Base-by-base conservation (phyloP, 768 basidiomycete genomes). In the Auricularia sp. region DNA sequence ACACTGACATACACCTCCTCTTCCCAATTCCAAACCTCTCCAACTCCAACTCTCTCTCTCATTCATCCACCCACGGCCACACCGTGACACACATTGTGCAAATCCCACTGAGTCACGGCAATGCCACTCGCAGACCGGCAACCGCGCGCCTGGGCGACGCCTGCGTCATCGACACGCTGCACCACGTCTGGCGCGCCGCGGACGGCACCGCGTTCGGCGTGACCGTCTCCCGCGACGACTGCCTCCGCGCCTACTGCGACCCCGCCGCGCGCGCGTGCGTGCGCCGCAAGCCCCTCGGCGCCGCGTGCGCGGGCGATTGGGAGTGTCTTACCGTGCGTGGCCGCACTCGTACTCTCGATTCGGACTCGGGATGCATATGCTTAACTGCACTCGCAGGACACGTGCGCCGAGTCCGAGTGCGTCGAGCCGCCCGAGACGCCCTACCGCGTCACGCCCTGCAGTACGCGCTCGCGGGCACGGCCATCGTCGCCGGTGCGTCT, bases 211-310 rank as follows among this genome's bases (percentile, higher is more conserved):
- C 88, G 72, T 91, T 87, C 67, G 81, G 88, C 58, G 85, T 90
- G 72, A 86, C 94, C 63, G 85, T 93, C 2, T 92, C 92, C 65
- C 83, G 92, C 91, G 90, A 70, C 37, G 78, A 72, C 29, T 18
- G 35, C 33, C 21, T 29, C 11, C 54, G 88, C 8, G 73, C 85
- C 0, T 94, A 93, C 70, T 94, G 93, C 70, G 92, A 94, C 71
- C 79, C 86, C 10, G 71, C 78, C 3, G 67, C 80, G 18, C 74
- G 77, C 54, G 74, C 81, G 11, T 94, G 93, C 74, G 75, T 85
- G 71, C 76, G 79, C 63, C 77, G 78, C 65, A 89, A 87, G 73
- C 70, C 69, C 8, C 42, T 89, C 2, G 87, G 86, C 6, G 84
- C 73, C 34, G 64, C 81, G 1, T 96, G 93, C 72, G 66, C 68